Conservation (phyloP, 1,284 basidiomycete genomes). For the Xerocomus amazonicus region DNA sequence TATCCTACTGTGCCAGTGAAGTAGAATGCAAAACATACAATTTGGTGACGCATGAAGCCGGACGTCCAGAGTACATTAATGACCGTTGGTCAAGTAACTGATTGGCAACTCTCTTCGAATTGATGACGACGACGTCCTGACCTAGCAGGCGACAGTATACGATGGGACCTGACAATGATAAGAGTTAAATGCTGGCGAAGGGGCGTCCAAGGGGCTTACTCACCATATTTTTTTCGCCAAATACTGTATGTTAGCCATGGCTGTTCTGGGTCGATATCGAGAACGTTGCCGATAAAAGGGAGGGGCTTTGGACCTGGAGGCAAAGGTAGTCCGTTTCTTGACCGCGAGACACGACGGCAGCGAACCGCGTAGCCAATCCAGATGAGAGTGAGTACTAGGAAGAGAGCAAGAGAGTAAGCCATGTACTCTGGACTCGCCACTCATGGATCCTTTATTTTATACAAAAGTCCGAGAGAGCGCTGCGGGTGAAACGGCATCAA, state of each 20-base stretch:
- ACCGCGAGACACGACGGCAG: constrained; percentile 6
- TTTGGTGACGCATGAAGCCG: constrained; percentile 21
- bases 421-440: constrained; percentile 10
- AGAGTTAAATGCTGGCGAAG: background rate
- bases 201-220: background rate
- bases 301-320: constrained; percentile 35
- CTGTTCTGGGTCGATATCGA: constrained; percentile 41
- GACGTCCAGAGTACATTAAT: constrained; percentile 29
- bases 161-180: constrained; percentile 22
- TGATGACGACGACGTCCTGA: constrained; percentile 28
- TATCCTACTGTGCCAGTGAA: background rate
- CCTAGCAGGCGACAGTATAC: constrained; percentile 28
- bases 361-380: constrained; percentile 15
- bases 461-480: constrained; percentile 4
- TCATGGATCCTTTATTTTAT: constrained; percentile 18
- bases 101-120: constrained; percentile 26
- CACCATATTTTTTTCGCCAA: constrained; percentile 31
- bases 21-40: constrained; percentile 14
- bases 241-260: constrained; percentile 38
- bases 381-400: constrained; percentile 9
- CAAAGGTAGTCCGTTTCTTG: constrained; percentile 17
- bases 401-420: constrained; percentile 8
- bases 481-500: constrained; percentile 3
- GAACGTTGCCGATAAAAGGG: constrained; percentile 39
- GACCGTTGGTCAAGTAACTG: constrained; percentile 32